These are phyloP conservation scores for Crithidia fasciculata DNA, from an alignment of 208 protist genomes.

Conservation along the genomic window DNA sequence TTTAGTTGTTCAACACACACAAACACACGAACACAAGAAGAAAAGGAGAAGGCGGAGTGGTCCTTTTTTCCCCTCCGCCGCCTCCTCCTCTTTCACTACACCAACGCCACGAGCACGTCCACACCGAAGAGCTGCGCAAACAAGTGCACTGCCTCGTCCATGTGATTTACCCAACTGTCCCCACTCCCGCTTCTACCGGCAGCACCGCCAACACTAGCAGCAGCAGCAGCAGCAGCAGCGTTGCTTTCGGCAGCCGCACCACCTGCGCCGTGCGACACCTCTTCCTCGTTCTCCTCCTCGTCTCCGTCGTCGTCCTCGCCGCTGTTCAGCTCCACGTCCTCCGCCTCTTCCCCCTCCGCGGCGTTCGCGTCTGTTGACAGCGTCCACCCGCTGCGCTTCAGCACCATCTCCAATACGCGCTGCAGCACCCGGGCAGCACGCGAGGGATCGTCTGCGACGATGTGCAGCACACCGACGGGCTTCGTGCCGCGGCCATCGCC, in stretches of 20 bases:
- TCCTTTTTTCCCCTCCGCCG: background rate
- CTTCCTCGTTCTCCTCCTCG: slow-evolving; percentile 4
- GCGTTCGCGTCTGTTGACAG: slow-evolving; percentile 23
- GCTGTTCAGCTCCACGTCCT: slow-evolving; percentile 1
- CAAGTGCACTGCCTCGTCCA: slow-evolving; percentile 52
- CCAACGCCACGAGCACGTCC: slow-evolving; percentile 58
- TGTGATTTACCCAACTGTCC: slow-evolving; percentile 57
- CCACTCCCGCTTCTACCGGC: background rate
- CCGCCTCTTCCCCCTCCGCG: slow-evolving; percentile 22
- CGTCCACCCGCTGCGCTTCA: slow-evolving; percentile 36
- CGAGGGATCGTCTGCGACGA: slow-evolving; percentile 50
- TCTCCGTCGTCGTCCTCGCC: slow-evolving; percentile 4
- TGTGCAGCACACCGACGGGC: slow-evolving; percentile 57
- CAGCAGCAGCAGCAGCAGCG: background rate
- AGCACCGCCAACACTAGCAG: background rate
- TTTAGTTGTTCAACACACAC: too few relatives aligned
- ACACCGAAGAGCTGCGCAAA: slow-evolving; percentile 68
- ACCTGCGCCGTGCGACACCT: background rate
- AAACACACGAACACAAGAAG: slow-evolving; percentile 17
- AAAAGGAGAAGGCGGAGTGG: background rate
- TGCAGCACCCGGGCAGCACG: slow-evolving; percentile 59
- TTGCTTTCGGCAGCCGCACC: background rate
- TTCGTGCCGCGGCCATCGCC: slow-evolving; percentile 21
- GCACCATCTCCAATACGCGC: slow-evolving; percentile 57
- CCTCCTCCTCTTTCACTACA: slow-evolving; percentile 26